Conservation (phyloP, 345 rosid genomes). For the rapeseed (Brassica napus) region DNA sequence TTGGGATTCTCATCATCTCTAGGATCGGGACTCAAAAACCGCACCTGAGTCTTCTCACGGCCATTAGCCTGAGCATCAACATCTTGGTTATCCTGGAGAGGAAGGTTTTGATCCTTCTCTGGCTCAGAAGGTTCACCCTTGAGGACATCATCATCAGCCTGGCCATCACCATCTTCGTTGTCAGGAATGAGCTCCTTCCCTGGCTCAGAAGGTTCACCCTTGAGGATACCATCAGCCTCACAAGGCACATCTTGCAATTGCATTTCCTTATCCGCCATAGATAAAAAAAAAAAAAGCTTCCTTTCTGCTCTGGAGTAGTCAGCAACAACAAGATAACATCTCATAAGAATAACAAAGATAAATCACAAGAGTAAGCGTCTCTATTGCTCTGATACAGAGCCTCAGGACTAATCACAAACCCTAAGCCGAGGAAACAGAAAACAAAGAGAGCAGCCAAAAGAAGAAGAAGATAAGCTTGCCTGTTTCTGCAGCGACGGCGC, state of each 20-base stretch:
- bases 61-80: constrained; percentile 15
- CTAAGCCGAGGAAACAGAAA: background rate
- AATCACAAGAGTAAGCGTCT: background rate
- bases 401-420: constrained; percentile 3
- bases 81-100: constrained; percentile 21
- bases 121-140: constrained; percentile 31
- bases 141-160: constrained; percentile 22
- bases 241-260: constrained; percentile 38
- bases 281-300: background rate
- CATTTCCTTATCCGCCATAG: constrained; percentile 59
- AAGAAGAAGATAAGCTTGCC: constrained; percentile 7
- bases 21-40: constrained; percentile 34
- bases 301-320: constrained; percentile 20
- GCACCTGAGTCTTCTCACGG: constrained; percentile 23
- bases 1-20: constrained; percentile 34
- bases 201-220: constrained; percentile 29
- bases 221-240: constrained; percentile 11
- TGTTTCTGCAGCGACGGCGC: constrained; percentile 18
- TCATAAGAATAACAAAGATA: background rate
- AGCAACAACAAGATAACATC: background rate
- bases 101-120: constrained; percentile 17
- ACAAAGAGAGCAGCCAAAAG: background rate
- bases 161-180: constrained; percentile 10
- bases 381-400: background rate
- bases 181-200: constrained; percentile 25